Evolutionary conservation across 176 grass and related monocot species (phyloP), one percentile per base, ranked within the genome.

Genomic region (Lolium rigidum): DNA sequence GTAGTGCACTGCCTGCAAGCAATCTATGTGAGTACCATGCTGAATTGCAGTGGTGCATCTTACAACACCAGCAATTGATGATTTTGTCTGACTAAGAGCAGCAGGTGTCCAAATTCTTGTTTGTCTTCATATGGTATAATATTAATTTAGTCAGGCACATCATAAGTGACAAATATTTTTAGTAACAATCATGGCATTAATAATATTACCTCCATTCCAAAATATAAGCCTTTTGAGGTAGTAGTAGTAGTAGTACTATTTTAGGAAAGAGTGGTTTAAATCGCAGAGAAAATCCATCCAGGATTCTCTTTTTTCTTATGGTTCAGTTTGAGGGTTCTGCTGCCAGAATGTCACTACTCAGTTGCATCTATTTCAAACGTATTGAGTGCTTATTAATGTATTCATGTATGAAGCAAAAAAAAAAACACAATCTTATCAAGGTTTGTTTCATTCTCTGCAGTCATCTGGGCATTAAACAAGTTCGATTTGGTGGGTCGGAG

Each of bases 381-480:
- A 24, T 54, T 7, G 56, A 73, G 67, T 48, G 20, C 78, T 65
- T 82, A 64, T 70, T 44, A 28, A 56, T 49, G 43, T 82, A 64
- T 76, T 74, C 14, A 26, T 72, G 44, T 56, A 18, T 77, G 48
- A 26, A 54, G 11, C n/a, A n/a, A 2, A 35, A 35, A 35, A 35
- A 80, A 80, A 13, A 44, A 80, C 71, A 78, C 35, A 48, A 56
- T 85, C 81, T 81, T 67, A 84, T 92, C 84, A 39, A 4, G 14
- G 85, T 80, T 10, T 89, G 48, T 79, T 82, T 78, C 1, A 13
- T 78, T 87, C 72, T 77, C 44, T 80, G 70, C 88, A 98, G 92
- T 80, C 83, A 94, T 94, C 84, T 94, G 55, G 97, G 94, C 60
- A 95, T 98, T 88, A 98, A 94, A 81, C 90, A 94, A 92, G 66